A percentile compares a stretch with the other conserved stretches of the same genome.
phyloP scores from a whole-genome alignment of 1,139 yeast genomes.

The Geotrichum cucujoidarum region DNA sequence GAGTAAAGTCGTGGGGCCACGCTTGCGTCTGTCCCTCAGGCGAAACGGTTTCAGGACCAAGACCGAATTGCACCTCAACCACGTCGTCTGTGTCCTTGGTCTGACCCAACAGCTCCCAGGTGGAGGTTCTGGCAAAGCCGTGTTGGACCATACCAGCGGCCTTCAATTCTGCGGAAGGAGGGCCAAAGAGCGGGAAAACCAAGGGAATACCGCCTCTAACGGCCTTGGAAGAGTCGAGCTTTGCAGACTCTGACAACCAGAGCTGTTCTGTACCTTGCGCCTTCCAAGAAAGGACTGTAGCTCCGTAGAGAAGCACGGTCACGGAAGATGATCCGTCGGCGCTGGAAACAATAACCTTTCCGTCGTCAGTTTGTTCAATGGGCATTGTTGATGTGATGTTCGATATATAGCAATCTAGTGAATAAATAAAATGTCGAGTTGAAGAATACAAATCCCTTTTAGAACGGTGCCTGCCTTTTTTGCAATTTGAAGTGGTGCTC shows the following conservation, averaged over 20 bases:
- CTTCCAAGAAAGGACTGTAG: slow-evolving; percentile 81
- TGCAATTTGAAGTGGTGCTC: too few relatives aligned
- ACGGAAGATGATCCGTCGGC: slow-evolving; percentile 50
- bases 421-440: too few relatives aligned
- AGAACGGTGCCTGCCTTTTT: too few relatives aligned
- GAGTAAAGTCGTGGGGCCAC: slow-evolving; percentile 72
- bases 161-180: slow-evolving; percentile 47
- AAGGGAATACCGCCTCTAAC: slow-evolving; percentile 97
- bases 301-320: slow-evolving; percentile 76
- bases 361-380: slow-evolving; percentile 59
- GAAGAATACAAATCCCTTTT: too few relatives aligned
- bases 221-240: slow-evolving; percentile 83
- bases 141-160: slow-evolving; percentile 50
- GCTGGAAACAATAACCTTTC: slow-evolving; percentile 59
- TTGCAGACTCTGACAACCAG: slow-evolving; percentile 56
- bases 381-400: slow-evolving; percentile 44
- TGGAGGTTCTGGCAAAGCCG: slow-evolving; percentile 86
- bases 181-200: slow-evolving; percentile 92
- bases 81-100: slow-evolving; percentile 42
- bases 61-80: slow-evolving; percentile 78
- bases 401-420: too few relatives aligned
- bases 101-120: slow-evolving; percentile 92
- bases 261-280: slow-evolving; percentile 65
- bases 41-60: slow-evolving; percentile 76
- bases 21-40: slow-evolving; percentile 41